A percentile compares a stretch with the other conserved stretches of the same genome.
Evolutionary conservation across 192 early-diverging fungal species (phyloP).

Genomic region (Lobosporangium transversale): DNA sequence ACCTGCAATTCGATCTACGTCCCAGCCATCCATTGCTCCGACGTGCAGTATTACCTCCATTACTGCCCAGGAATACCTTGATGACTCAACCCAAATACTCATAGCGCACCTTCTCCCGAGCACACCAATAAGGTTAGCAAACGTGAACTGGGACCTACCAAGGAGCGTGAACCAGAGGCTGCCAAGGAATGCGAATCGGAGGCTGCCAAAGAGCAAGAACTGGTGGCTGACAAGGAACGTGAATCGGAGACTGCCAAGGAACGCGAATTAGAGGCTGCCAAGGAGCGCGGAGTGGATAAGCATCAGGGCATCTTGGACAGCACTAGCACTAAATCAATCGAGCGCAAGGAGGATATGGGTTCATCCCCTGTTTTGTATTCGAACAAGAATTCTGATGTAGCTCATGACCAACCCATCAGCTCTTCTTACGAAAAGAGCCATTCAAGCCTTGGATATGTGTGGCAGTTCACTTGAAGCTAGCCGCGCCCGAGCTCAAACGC

Average conservation of each 20-base stretch:
- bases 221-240: not conserved
- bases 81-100: no score
- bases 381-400: constrained; percentile 26
- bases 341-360: constrained; percentile 29
- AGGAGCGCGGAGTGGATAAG: constrained; percentile 6
- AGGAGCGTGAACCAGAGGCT: not conserved
- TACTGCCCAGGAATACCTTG: no score
- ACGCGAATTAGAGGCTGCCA: no score
- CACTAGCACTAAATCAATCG: constrained; percentile 21
- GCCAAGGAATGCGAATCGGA: not conserved
- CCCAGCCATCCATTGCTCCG: no score
- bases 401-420: not conserved
- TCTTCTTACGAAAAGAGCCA: not conserved
- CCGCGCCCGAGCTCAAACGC: no score
- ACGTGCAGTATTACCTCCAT: no score
- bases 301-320: constrained; percentile 13
- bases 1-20: no score
- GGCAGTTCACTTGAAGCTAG: no score
- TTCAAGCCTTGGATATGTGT: not conserved
- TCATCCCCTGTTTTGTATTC: constrained; percentile 19
- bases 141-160: no score
- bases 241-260: constrained; percentile 30
- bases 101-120: no score
- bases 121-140: not conserved
- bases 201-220: not conserved